Percentiles rank a stretch among this genome's conserved stretches.
Evolutionary conservation across 148 eudicot genomes (phyloP).

Genomic region (Silene uniflora): DNA sequence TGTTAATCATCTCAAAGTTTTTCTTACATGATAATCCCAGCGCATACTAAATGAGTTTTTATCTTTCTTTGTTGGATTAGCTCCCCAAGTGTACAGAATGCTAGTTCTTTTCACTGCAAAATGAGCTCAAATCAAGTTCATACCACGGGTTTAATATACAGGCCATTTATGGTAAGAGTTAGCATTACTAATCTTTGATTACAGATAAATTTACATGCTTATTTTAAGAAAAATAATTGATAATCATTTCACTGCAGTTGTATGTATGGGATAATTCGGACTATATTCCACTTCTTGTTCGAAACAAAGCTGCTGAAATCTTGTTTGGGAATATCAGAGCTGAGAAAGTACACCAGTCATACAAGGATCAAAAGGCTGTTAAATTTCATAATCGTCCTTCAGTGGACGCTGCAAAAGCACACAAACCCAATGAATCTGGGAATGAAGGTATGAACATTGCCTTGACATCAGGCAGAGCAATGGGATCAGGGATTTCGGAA

Average conservation of each 20-base stretch:
- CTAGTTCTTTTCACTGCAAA: constrained; percentile 45
- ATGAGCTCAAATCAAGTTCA: constrained; percentile 63
- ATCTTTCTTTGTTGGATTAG: constrained; percentile 33
- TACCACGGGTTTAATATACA: constrained; percentile 46
- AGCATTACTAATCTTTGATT: neutral
- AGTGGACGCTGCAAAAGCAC: constrained; percentile 7
- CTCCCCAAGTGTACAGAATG: constrained; percentile 30
- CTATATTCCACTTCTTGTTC: constrained; percentile 64
- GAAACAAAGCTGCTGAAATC: constrained; percentile 68
- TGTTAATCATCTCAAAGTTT: neutral
- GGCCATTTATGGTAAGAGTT: constrained; percentile 74
- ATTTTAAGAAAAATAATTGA: neutral
- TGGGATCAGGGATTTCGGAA: constrained; percentile 9
- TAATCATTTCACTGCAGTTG: constrained; percentile 41
- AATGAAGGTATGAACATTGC: neutral
- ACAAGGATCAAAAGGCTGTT: constrained; percentile 30
- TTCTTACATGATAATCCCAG: neutral
- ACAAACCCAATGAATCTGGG: constrained; percentile 6
- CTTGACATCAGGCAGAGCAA: constrained; percentile 6
- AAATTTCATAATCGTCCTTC: constrained; percentile 7
- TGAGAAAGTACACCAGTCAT: constrained; percentile 55
- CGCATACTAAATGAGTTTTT: neutral
- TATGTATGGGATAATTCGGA: constrained; percentile 75
- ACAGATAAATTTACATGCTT: neutral
- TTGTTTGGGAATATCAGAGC: constrained; percentile 73